Evolutionary conservation across 306 rosid species (phyloP), one percentile per base, ranked within the genome.

Genomic region (Cucumis melo): DNA sequence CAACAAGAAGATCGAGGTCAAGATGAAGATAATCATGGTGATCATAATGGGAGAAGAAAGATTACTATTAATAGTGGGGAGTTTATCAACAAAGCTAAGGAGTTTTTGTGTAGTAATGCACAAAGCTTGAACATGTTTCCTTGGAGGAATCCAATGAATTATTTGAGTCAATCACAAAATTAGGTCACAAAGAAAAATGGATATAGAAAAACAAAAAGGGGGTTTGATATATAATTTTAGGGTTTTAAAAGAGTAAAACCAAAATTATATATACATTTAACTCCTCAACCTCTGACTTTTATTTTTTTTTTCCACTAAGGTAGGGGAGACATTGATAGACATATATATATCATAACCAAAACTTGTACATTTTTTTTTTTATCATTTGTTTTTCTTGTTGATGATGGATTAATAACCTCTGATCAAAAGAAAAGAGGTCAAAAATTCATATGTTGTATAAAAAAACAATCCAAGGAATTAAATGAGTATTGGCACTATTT

Each of bases 81-180:
- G 76, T 82, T 87, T 6, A 15, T 82, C 61, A 81, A 83, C 32
- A 85, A 79, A 70, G 91, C 83, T 0, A 85, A 34, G 48, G 86
- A 75, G 54, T 39, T 86, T 23, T 60, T 87, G 5, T 64, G 38
- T 51, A 81, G 20, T 17, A 29, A 79, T 51, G 78, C 82, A 0
- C 84, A 81, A 5, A 85, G 62, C 63, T 78, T 85, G 10, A 86
- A 86, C 50, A 13, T 81, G 71, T 77, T 82, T 75, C 83, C 85
- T 4, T 38, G 78, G 67, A 21, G 89, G 1, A 77, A 60, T 39
- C 74, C 23, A 62, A 65, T 63, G 54, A 82, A 14, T 73, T 76
- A 59, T 56, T 77, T 54, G 59, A 59, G 80, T 77, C 88, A 59
- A 6, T 83, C 73, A 76, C 89, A 51, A 79, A 55, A 20, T 75